Percentiles rank a stretch among this genome's conserved stretches.
phyloP scores from a whole-genome alignment of 2,329 filamentous ascomycete species.

The Aspergillus sp. region DNA sequence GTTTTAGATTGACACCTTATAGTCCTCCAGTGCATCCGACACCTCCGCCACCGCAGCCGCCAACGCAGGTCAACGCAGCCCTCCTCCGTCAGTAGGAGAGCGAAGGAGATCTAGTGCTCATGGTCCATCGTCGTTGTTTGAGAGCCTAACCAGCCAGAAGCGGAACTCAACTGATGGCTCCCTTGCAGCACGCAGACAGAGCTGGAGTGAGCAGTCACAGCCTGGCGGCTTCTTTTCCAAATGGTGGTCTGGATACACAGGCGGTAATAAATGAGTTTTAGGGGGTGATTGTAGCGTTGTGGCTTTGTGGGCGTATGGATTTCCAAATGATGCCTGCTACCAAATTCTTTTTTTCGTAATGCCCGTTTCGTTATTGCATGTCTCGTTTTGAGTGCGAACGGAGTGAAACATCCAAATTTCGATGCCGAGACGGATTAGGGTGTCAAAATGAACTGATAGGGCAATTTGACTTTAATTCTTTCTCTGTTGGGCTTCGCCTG shows the following conservation, averaged over 20 bases:
- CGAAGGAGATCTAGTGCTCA: conserved; percentile 30
- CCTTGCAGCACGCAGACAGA: conserved; percentile 38
- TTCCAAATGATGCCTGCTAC: background rate
- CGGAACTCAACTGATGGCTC: conserved; percentile 39
- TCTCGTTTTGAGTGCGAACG: background rate
- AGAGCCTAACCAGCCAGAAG: conserved; percentile 46
- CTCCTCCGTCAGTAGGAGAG: conserved; percentile 21
- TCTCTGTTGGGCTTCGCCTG: background rate
- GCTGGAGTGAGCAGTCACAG: conserved; percentile 47
- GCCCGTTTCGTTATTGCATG: background rate
- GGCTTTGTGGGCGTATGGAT: background rate
- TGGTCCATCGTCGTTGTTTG: conserved; percentile 22
- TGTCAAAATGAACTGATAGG: background rate
- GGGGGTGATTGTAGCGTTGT: background rate
- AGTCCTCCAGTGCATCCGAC: conserved; percentile 32
- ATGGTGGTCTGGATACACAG: conserved; percentile 44
- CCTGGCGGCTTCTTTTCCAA: conserved; percentile 37
- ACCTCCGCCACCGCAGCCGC: conserved; percentile 25
- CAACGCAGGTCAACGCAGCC: conserved; percentile 12
- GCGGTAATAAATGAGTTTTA: conserved; percentile 22
- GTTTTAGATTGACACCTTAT: background rate
- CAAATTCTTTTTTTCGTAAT: background rate
- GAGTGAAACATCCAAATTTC: background rate
- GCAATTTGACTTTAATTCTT: background rate
- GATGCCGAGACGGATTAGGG: background rate